phyloP scores from a whole-genome alignment of 441 rosid species.

The Populus hybrid region DNA sequence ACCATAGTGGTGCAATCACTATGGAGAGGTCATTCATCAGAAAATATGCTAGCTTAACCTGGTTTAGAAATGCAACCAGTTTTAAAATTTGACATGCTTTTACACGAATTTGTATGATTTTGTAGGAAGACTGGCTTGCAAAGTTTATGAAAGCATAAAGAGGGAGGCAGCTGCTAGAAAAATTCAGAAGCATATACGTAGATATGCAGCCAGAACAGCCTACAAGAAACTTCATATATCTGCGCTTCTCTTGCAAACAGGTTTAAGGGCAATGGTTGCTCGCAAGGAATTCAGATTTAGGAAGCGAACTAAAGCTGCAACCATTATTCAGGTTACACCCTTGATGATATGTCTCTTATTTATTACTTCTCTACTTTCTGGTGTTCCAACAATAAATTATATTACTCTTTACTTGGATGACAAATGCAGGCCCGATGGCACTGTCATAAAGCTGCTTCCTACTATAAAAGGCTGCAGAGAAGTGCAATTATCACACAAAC shows the following conservation, averaged over 20 bases:
- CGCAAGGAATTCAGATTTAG: conserved; percentile 71
- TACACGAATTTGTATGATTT: conserved; percentile 14
- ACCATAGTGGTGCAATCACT: conserved; percentile 59
- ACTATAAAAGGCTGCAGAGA: conserved; percentile 74
- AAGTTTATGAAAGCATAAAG: conserved; percentile 47
- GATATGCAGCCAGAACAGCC: conserved; percentile 53
- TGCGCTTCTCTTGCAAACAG: conserved; percentile 68
- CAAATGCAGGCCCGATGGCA: conserved; percentile 75
- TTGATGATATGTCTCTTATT: conserved; percentile 1
- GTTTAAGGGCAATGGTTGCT: conserved; percentile 79
- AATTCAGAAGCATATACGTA: conserved; percentile 78
- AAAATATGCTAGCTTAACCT: not conserved
- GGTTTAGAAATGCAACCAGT: not conserved
- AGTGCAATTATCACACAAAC: conserved; percentile 74
- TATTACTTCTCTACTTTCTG: conserved; percentile 4
- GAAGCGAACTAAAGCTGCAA: conserved; percentile 73
- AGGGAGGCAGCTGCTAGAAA: conserved; percentile 74
- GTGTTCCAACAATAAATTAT: not conserved
- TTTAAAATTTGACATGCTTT: conserved; percentile 5
- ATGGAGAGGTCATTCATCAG: conserved; percentile 66
- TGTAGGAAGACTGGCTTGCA: conserved; percentile 80
- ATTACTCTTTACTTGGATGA: conserved; percentile 11
- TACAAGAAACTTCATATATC: conserved; percentile 64
- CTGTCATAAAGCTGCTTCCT: conserved; percentile 53
- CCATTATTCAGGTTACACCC: conserved; percentile 64